A percentile compares a stretch with the other conserved stretches of the same genome.
Conservation (phyloP, 1,139 yeast genomes). For the Yamadazyma epiphylla region DNA sequence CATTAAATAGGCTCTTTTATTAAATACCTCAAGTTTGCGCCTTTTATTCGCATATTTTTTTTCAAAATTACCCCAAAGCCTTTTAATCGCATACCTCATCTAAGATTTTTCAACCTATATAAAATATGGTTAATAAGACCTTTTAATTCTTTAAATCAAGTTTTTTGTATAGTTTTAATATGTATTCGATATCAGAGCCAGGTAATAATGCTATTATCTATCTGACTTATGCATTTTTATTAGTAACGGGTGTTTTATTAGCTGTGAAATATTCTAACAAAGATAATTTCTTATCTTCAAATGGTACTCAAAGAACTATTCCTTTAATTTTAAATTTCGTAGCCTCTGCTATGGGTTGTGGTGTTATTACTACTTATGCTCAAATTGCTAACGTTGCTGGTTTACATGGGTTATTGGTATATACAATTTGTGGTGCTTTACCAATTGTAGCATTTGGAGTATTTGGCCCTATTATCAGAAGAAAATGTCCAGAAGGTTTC, state of each 20-base stretch:
- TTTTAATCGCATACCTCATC: too few relatives aligned
- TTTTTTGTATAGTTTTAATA: too few relatives aligned
- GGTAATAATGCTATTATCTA: conserved; percentile 73
- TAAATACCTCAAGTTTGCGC: too few relatives aligned
- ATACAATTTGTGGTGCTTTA: conserved; percentile 74
- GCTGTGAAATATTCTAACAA: conserved; percentile 51
- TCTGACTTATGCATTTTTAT: conserved; percentile 63
- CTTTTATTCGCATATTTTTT: too few relatives aligned
- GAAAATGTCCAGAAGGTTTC: conserved; percentile 83
- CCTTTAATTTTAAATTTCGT: conserved; percentile 82
- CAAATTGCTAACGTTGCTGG: conserved; percentile 86
- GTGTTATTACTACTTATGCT: conserved; percentile 80
- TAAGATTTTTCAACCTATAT: too few relatives aligned
- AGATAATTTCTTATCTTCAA: conserved; percentile 63
- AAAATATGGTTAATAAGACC: too few relatives aligned
- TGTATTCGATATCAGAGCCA: too few relatives aligned
- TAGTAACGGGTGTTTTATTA: conserved; percentile 54
- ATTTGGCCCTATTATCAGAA: conserved; percentile 77
- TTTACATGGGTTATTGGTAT: conserved; percentile 80
- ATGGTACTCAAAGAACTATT: conserved; percentile 76
- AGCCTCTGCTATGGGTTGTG: conserved; percentile 94
- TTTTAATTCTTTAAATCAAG: too few relatives aligned
- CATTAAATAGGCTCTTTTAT: too few relatives aligned
- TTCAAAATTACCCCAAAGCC: too few relatives aligned
- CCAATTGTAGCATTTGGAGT: conserved; percentile 82